Evolutionary conservation across 2,329 filamentous ascomycete genomes (phyloP).

Genomic region (Dryadomyces quercivorus): DNA sequence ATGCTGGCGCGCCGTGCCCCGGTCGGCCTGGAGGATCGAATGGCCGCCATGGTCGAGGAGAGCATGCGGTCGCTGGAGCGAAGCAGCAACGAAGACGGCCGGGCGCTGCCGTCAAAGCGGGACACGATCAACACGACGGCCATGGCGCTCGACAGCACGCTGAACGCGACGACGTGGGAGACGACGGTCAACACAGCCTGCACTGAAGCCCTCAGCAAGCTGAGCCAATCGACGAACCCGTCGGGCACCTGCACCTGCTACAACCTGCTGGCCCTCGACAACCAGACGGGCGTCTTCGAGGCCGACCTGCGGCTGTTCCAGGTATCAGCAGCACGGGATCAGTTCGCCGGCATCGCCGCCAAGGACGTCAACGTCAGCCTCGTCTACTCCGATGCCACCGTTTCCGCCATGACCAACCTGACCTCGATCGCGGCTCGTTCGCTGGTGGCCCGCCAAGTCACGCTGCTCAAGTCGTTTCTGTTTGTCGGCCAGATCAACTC

Average conservation of each 20-base stretch:
- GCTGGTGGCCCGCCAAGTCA: conserved; percentile 6
- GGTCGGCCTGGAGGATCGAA: conserved; percentile 16
- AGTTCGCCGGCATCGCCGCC: conserved; percentile 38
- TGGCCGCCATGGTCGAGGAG: conserved; percentile 17
- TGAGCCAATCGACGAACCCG: conserved; percentile 54
- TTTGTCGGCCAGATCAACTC: conserved; percentile 58
- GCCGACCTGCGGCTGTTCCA: conserved; percentile 67
- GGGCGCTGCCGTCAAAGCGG: too few relatives aligned
- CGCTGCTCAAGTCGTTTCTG: conserved; percentile 48
- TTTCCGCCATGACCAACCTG: conserved; percentile 25
- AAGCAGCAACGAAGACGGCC: too few relatives aligned
- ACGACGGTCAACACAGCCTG: conserved; percentile 46
- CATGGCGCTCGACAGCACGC: conserved; percentile 24
- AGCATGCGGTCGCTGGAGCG: neutral
- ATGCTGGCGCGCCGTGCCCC: conserved; percentile 10
- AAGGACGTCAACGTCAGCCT: conserved; percentile 43
- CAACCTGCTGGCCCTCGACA: conserved; percentile 62
- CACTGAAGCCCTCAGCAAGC: conserved; percentile 35
- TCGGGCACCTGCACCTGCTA: conserved; percentile 73
- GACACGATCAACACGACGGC: conserved; percentile 6
- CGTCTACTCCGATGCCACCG: conserved; percentile 40
- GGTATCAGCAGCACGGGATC: conserved; percentile 44
- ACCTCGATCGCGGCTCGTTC: conserved; percentile 10
- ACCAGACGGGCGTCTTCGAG: conserved; percentile 56
- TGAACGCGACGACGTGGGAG: conserved; percentile 47